A percentile compares a stretch with the other conserved stretches of the same genome.
phyloP scores from a whole-genome alignment of 352 stramenopile species.

The Globisporangium irregulare region DNA sequence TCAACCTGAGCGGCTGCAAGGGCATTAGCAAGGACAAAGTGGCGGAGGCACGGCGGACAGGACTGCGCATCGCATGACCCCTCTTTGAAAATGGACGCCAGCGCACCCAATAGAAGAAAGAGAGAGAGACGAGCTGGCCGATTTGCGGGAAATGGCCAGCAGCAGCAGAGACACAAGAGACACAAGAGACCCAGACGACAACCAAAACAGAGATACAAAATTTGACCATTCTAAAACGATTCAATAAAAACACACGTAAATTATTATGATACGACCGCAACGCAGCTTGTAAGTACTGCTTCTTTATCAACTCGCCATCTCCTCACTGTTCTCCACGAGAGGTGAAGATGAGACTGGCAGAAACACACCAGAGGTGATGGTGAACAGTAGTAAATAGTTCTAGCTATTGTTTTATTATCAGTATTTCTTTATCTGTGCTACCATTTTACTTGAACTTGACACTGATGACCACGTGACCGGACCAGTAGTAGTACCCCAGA shows the following conservation, averaged over 20 bases:
- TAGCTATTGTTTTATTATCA: neutral
- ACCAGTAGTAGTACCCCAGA: constrained; percentile 49
- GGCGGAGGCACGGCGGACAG: constrained; percentile 29
- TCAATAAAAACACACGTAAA: constrained; percentile 7
- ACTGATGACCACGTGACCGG: constrained; percentile 33
- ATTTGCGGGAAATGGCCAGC: neutral
- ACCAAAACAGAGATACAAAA: neutral
- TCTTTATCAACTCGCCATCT: no score
- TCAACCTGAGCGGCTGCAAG: constrained; percentile 76
- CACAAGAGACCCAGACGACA: neutral
- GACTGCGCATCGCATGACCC: constrained; percentile 30
- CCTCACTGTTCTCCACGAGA: no score
- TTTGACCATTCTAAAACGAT: neutral
- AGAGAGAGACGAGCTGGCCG: neutral
- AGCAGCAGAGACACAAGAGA: neutral
- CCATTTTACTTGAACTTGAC: constrained; percentile 20
- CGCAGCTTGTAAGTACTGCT: neutral
- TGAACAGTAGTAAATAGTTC: constrained; percentile 6
- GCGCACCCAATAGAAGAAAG: neutral
- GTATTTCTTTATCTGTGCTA: neutral
- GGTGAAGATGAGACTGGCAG: no score
- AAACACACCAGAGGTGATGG: neutral
- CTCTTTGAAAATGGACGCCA: neutral
- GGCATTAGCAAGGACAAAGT: constrained; percentile 37
- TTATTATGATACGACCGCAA: neutral